Conservation (phyloP, 305 asterid genomes). For the Rubia peregrina region DNA sequence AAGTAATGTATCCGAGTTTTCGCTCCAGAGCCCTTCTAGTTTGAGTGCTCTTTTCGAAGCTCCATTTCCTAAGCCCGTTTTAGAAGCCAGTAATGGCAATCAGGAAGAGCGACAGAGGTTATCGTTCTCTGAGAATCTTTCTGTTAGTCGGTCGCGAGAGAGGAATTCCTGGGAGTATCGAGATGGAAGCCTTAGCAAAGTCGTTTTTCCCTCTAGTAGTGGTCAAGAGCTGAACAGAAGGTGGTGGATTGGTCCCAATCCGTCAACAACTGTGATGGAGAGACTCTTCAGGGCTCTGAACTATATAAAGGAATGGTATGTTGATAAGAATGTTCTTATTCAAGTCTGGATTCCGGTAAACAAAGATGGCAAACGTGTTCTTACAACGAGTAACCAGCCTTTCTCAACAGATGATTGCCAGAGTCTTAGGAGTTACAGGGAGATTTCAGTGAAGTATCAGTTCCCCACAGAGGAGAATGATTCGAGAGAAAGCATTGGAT, state of each 20-base stretch:
- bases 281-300: constrained; percentile 56
- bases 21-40: constrained; percentile 36
- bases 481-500: constrained; percentile 47
- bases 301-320: constrained; percentile 43
- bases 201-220: constrained; percentile 23
- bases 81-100: constrained; percentile 28
- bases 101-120: constrained; percentile 50
- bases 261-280: constrained; percentile 52
- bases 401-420: constrained; percentile 58
- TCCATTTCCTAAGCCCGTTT: constrained; percentile 42
- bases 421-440: constrained; percentile 57
- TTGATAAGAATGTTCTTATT: constrained; percentile 49
- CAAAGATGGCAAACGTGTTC: constrained; percentile 51
- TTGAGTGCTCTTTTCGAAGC: constrained; percentile 54
- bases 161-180: constrained; percentile 21
- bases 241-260: constrained; percentile 65
- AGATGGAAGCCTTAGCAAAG: constrained; percentile 27
- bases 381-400: constrained; percentile 59
- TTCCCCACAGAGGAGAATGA: constrained; percentile 66
- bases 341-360: constrained; percentile 83
- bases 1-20: constrained; percentile 53
- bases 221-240: constrained; percentile 33
- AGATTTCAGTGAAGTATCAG: constrained; percentile 52
- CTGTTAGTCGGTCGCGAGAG: constrained; percentile 39
- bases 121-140: constrained; percentile 43